Conservation (phyloP, 2,329 filamentous ascomycete species). For the Xylaria digitata region DNA sequence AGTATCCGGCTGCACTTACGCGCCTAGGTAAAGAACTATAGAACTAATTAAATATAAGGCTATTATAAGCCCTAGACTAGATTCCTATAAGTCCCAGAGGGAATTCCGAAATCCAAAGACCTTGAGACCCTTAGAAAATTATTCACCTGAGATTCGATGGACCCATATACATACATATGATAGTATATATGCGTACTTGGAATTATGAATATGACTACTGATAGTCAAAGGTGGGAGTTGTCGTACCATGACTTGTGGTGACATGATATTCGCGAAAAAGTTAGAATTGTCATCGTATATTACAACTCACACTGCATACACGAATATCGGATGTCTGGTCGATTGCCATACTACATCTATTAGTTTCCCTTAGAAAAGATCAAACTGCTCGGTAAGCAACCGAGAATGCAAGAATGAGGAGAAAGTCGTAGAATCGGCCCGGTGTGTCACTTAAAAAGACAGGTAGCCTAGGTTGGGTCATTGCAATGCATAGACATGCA, state of each 20-base stretch:
- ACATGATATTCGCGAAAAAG: conserved; percentile 3
- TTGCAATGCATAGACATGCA: conserved; percentile 5
- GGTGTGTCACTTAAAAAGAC: not conserved
- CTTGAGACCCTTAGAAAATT: no score
- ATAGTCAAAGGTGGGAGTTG: conserved; percentile 1
- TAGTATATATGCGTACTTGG: not conserved
- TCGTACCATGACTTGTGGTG: conserved; percentile 12
- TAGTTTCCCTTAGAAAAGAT: not conserved
- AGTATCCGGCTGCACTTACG: no score
- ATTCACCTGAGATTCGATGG: no score
- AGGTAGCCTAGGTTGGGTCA: not conserved
- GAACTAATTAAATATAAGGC: no score
- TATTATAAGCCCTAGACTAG: no score
- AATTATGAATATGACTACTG: not conserved
- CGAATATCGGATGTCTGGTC: not conserved
- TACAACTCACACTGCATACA: conserved; percentile 13
- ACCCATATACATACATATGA: not conserved
- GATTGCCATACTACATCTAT: not conserved
- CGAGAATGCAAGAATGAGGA: conserved; percentile 5
- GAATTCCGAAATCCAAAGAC: no score
- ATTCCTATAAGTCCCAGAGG: no score
- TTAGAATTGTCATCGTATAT: not conserved
- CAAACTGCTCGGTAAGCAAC: not conserved
- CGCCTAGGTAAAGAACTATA: no score
- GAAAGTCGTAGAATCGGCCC: conserved; percentile 7